Percentiles rank a stretch among this genome's conserved stretches.
Evolutionary conservation across 371 early-diverging fungal genomes (phyloP).

Genomic region (Mortierella sp.): DNA sequence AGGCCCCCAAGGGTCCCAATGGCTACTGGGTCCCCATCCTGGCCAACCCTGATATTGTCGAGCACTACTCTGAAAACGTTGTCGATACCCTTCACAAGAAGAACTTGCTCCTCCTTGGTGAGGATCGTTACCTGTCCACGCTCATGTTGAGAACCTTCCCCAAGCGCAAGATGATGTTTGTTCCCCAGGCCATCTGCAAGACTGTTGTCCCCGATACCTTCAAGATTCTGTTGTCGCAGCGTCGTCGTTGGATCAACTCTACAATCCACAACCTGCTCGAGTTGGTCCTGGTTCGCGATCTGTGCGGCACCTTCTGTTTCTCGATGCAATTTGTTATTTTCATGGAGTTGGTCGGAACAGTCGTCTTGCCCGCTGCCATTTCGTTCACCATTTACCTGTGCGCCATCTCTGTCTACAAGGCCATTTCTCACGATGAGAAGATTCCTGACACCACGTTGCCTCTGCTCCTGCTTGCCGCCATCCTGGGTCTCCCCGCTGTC

Average conservation of each 20-base stretch:
- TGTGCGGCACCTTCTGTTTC: slow-evolving; percentile 99
- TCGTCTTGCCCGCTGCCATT: slow-evolving; percentile 98
- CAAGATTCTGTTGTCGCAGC: slow-evolving; percentile 94
- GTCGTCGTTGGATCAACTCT: slow-evolving; percentile 99
- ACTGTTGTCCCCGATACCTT: slow-evolving; percentile 98
- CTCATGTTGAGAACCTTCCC: slow-evolving; percentile 99
- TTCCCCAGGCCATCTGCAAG: slow-evolving; percentile 97
- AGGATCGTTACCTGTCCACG: slow-evolving; percentile 98
- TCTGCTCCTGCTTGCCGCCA: slow-evolving; percentile 80
- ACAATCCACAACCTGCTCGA: slow-evolving; percentile 99
- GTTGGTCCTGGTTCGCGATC: slow-evolving; percentile 92
- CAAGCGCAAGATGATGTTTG: slow-evolving; percentile 96
- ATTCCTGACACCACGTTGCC: slow-evolving; percentile 79
- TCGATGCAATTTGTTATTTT: slow-evolving; percentile 99
- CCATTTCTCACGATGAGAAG: slow-evolving; percentile 37
- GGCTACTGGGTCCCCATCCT: slow-evolving; percentile 92
- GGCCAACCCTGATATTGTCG: slow-evolving; percentile 94
- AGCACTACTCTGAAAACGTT: slow-evolving; percentile 96
- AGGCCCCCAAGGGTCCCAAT: slow-evolving; percentile 81
- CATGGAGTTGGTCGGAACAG: slow-evolving; percentile 98
- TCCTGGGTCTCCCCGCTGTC: slow-evolving; percentile 95
- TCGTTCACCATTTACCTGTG: slow-evolving; percentile 90
- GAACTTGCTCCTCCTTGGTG: slow-evolving; percentile 97
- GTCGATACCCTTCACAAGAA: slow-evolving; percentile 99
- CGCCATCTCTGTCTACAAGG: slow-evolving; percentile 73